A percentile compares a stretch with the other conserved stretches of the same genome.
These are phyloP conservation scores for Oryza nivara DNA, from an alignment of 176 grass and related monocot genomes.

Conservation along the genomic window DNA sequence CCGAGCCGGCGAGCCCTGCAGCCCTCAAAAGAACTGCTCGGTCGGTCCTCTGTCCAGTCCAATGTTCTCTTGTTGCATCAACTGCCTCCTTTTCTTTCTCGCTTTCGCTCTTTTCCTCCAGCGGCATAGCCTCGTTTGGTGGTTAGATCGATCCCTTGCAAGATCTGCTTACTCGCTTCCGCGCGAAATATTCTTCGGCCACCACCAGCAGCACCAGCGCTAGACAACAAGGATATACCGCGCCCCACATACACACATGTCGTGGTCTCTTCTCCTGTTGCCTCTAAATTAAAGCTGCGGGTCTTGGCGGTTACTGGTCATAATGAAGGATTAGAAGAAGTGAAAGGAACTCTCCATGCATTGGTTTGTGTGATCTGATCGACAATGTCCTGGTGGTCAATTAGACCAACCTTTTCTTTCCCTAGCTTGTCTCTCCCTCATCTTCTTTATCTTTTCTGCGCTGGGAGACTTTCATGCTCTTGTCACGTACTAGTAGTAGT, in stretches of 20 bases:
- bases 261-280: constrained; percentile 20
- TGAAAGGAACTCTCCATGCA: constrained; percentile 21
- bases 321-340: constrained; percentile 44
- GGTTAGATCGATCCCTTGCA: constrained; percentile 11
- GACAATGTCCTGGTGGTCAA: constrained; percentile 50
- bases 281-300: constrained; percentile 38
- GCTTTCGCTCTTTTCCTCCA: constrained; percentile 18
- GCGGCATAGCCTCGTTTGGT: constrained; percentile 13
- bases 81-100: background rate
- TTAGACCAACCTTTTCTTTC: constrained; percentile 47
- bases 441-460: constrained; percentile 55
- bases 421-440: constrained; percentile 44
- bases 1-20: background rate
- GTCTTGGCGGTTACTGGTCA: constrained; percentile 34
- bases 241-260: constrained; percentile 39
- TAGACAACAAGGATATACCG: constrained; percentile 66
- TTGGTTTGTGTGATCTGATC: constrained; percentile 44
- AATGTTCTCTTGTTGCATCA: constrained; percentile 35
- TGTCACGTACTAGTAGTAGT: constrained; percentile 45
- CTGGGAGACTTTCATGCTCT: constrained; percentile 57
- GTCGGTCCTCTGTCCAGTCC: constrained; percentile 14
- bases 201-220: constrained; percentile 42
- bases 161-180: constrained; percentile 54
- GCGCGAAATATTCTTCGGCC: constrained; percentile 47
- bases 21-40: constrained; percentile 55